These are phyloP conservation scores for Fusarium begoniae DNA, from an alignment of 2,329 filamentous ascomycete species.

Conservation along the genomic window DNA sequence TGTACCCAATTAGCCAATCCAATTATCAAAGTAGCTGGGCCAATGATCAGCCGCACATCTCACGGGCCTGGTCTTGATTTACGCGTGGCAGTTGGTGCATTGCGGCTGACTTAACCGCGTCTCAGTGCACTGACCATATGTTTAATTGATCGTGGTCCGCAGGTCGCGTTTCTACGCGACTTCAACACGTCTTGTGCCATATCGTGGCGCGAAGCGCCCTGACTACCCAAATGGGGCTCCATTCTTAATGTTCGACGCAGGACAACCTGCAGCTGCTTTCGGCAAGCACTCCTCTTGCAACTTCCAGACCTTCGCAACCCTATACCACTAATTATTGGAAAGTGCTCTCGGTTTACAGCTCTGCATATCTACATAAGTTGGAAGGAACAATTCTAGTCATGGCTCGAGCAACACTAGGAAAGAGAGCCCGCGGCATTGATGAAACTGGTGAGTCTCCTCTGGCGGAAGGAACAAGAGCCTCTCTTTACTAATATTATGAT, in stretches of 20 bases:
- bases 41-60: neutral
- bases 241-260: slow-evolving; percentile 31
- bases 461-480: slow-evolving; percentile 1
- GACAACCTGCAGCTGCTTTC: slow-evolving; percentile 30
- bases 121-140: slow-evolving; percentile 37
- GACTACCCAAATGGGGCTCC: slow-evolving; percentile 11
- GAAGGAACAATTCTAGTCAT: slow-evolving; percentile 38
- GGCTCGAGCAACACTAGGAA: slow-evolving; percentile 47
- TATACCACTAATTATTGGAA: slow-evolving; percentile 33
- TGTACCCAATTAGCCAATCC: slow-evolving; percentile 11
- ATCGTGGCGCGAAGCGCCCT: slow-evolving; percentile 36
- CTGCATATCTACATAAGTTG: slow-evolving; percentile 13
- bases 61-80: neutral
- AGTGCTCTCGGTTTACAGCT: slow-evolving; percentile 25
- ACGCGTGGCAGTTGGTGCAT: slow-evolving; percentile 8
- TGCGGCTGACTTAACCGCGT: slow-evolving; percentile 29
- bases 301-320: slow-evolving; percentile 27
- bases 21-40: slow-evolving; percentile 25
- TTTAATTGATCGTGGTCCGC: slow-evolving; percentile 44
- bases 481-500: slow-evolving; percentile 25
- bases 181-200: slow-evolving; percentile 32
- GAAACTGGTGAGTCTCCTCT: slow-evolving; percentile 43
- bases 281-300: slow-evolving; percentile 23
- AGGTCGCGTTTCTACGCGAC: slow-evolving; percentile 47
- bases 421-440: slow-evolving; percentile 46